Percentiles rank a stretch among this genome's conserved stretches.
phyloP scores from a whole-genome alignment of 768 basidiomycete genomes.

The Baorangia bicolor region DNA sequence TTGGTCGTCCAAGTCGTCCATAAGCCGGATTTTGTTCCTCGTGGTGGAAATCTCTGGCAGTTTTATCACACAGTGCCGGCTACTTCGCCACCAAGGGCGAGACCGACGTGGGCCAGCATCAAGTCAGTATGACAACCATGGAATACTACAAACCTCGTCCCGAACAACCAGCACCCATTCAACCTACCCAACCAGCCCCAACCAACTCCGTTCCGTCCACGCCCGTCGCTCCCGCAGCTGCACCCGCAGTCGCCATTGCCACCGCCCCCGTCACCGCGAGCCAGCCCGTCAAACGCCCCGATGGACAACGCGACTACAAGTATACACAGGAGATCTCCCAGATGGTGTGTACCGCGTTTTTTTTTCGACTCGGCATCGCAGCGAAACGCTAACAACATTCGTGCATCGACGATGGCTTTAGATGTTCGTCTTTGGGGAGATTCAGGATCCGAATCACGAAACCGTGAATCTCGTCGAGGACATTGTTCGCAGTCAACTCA shows the following conservation, averaged over 20 bases:
- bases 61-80: no score
- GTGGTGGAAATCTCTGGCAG: no score
- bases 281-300: constrained; percentile 17
- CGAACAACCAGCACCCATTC: constrained; percentile 18
- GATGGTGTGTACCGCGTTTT: constrained; percentile 55
- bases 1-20: no score
- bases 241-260: constrained; percentile 6
- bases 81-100: no score
- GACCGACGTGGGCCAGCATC: no score
- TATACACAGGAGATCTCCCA: constrained; percentile 92
- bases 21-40: no score
- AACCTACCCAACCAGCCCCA: constrained; percentile 10
- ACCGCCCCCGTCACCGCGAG: constrained; percentile 3
- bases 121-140: no score
- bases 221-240: constrained; percentile 11
- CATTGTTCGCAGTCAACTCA: constrained; percentile 85
- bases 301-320: constrained; percentile 65
- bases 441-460: constrained; percentile 83
- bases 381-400: no score
- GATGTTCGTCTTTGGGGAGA: constrained; percentile 98
- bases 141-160: constrained; percentile 32
- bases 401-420: no score
- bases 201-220: constrained; percentile 23
- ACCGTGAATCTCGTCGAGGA: constrained; percentile 96
- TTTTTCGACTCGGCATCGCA: neutral